Evolutionary conservation across 108 stramenopile species (phyloP), one percentile per base, ranked within the genome.

Genomic region (Skeletonema tropicum): DNA sequence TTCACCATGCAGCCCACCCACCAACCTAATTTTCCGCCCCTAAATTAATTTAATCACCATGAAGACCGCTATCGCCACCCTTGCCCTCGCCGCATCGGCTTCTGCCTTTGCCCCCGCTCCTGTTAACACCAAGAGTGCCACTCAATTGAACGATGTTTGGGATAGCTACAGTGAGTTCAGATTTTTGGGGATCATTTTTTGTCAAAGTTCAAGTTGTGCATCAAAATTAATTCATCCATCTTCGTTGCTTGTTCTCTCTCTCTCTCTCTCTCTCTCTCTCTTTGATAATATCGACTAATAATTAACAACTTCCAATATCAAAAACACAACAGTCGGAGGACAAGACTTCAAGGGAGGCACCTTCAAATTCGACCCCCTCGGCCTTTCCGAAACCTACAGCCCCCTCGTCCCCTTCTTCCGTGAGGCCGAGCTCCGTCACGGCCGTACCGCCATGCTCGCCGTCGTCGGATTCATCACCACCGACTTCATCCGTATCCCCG

Each of bases 401-500:
- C 81, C 87, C 21, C 70, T 76, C 68, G 71, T 85, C 26, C 71
- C 75, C 57, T 96, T 85, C 75, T 97, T 94, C 92, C 91, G 96
- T 70, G 96, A 97, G 79, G 77, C 89, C 69, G 96, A 97, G 73
- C 71, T 97, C 75, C 76, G 80, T 45, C 95, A 96, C 75, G 91
- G 93, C 46, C 93, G 95, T 58, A 83, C 91, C 33, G 95, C 95
- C 83, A 96, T 97, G 96, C 72, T 97, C 41, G 96, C 93, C 68
- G 83, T 86, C 30, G 70, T 91, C 57, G 96, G 96, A 62, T 90
- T 89, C 83, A 77, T 94, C 74, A 88, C 80, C 57, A 70, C 94
- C 59, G 96, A 97, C 64, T 90, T 94, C 46, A 77, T 95, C 61
- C 91, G 94, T 61, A 80, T 97, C 64, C 96, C 96, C 23, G 96